phyloP scores from a whole-genome alignment of 176 grass and related monocot species.

The Triticum timopheevii region DNA sequence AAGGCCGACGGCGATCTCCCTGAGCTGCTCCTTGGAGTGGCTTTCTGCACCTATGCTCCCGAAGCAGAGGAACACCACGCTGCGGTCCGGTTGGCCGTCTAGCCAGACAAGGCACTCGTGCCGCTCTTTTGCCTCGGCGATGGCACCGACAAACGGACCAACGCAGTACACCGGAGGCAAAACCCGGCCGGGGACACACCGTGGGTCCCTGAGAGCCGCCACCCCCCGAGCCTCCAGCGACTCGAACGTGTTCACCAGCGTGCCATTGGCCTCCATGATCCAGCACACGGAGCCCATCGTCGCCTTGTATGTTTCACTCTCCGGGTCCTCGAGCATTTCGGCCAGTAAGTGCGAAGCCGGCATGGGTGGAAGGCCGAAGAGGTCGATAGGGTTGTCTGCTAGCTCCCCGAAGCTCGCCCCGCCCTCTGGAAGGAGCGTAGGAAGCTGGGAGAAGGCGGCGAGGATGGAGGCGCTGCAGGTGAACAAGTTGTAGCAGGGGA shows the following conservation, averaged over 20 bases:
- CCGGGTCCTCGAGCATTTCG: not conserved
- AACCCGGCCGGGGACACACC: not conserved
- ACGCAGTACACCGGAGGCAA: not conserved
- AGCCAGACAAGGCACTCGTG: conserved; percentile 25
- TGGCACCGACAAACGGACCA: not conserved
- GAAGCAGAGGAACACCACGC: conserved; percentile 43
- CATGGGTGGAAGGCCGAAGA: not conserved
- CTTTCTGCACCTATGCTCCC: not conserved
- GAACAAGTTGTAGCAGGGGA: not conserved
- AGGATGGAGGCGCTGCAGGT: not conserved
- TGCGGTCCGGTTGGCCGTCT: not conserved
- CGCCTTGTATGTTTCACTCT: not conserved
- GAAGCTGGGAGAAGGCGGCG: not conserved
- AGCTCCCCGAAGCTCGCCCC: not conserved
- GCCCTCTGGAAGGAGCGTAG: not conserved
- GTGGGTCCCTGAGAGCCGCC: not conserved
- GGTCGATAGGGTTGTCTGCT: not conserved
- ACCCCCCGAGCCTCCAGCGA: not conserved
- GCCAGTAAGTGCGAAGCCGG: not conserved
- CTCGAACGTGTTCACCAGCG: not conserved
- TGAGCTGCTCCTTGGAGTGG: conserved; percentile 20
- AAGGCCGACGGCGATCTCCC: conserved; percentile 36
- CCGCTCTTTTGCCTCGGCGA: not conserved
- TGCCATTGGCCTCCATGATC: not conserved
- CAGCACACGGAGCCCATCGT: not conserved